phyloP scores from a whole-genome alignment of 306 rosid genomes.

The Vigna angularis region DNA sequence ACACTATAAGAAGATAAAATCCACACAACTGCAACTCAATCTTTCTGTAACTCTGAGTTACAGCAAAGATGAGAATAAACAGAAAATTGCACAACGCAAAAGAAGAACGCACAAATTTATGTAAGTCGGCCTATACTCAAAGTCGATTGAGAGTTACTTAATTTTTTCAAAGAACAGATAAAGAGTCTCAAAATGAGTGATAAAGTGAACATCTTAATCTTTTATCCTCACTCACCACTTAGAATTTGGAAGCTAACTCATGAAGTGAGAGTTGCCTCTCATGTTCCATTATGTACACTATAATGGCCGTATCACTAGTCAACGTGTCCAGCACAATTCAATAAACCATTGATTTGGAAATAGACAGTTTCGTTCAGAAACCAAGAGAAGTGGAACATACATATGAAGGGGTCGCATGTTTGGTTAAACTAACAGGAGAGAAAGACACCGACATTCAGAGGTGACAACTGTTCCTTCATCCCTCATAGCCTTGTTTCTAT shows the following conservation, averaged over 20 bases:
- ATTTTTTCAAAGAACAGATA: neutral
- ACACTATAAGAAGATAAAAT: neutral
- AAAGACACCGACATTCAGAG: slow-evolving; percentile 3
- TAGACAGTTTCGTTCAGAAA: slow-evolving; percentile 15
- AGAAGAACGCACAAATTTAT: neutral
- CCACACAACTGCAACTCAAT: slow-evolving; percentile 13
- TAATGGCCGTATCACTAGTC: neutral
- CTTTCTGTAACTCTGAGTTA: slow-evolving; percentile 15
- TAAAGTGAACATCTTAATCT: neutral
- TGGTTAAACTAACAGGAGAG: slow-evolving; percentile 8
- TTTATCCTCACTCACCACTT: neutral
- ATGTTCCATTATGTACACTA: neutral
- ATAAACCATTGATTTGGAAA: neutral
- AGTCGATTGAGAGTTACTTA: neutral
- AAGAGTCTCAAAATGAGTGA: neutral
- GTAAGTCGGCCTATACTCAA: neutral
- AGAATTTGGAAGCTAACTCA: neutral
- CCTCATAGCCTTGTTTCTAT: neutral
- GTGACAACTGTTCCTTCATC: neutral
- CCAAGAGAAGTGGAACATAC: slow-evolving; percentile 27
- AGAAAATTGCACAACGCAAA: neutral
- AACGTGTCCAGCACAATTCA: neutral
- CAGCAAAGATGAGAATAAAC: neutral
- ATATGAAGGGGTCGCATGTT: slow-evolving; percentile 9
- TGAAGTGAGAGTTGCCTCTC: neutral